A percentile compares a stretch with the other conserved stretches of the same genome.
phyloP scores from a whole-genome alignment of 2,329 filamentous ascomycete species.

The Stachybotrys elegans region DNA sequence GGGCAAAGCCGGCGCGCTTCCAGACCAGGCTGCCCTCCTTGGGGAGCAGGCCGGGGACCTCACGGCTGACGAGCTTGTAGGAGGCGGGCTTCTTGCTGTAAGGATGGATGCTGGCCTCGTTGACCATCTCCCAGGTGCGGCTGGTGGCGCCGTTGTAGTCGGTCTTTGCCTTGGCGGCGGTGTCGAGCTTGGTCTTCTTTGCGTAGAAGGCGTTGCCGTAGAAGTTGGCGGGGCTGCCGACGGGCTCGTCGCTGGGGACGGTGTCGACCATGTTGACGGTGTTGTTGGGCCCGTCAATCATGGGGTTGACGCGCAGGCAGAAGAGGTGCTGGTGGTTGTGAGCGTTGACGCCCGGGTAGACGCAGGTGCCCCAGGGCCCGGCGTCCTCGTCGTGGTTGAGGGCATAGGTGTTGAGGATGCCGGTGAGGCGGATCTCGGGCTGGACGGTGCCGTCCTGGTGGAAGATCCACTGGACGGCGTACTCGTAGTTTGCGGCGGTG shows the following conservation, averaged over 20 bases:
- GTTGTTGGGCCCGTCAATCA: slow-evolving; percentile 80
- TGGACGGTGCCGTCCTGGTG: slow-evolving; percentile 84
- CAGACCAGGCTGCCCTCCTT: slow-evolving; percentile 79
- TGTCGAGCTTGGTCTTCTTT: slow-evolving; percentile 74
- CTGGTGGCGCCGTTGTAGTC: slow-evolving; percentile 78
- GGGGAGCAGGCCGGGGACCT: slow-evolving; percentile 72
- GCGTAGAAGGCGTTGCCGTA: slow-evolving; percentile 91
- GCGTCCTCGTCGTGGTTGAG: slow-evolving; percentile 78
- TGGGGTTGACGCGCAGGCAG: slow-evolving; percentile 81
- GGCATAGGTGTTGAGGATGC: slow-evolving; percentile 86
- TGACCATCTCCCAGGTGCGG: slow-evolving; percentile 86
- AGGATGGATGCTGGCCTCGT: slow-evolving; percentile 77
- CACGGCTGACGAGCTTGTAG: slow-evolving; percentile 87
- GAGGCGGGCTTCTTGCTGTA: slow-evolving; percentile 79
- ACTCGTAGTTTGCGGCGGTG: slow-evolving; percentile 95
- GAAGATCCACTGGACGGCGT: slow-evolving; percentile 73
- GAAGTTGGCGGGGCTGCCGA: slow-evolving; percentile 76
- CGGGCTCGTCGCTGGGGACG: slow-evolving; percentile 61
- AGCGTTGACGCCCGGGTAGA: slow-evolving; percentile 84
- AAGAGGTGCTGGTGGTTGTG: slow-evolving; percentile 97
- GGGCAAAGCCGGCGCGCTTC: slow-evolving; percentile 83
- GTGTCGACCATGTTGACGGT: slow-evolving; percentile 83
- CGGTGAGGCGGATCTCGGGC: slow-evolving; percentile 85
- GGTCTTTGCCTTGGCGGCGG: slow-evolving; percentile 61
- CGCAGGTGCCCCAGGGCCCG: slow-evolving; percentile 84